These are phyloP conservation scores for Tolypocladium guangdongense DNA, from an alignment of 2,329 filamentous ascomycete species.

Conservation along the genomic window DNA sequence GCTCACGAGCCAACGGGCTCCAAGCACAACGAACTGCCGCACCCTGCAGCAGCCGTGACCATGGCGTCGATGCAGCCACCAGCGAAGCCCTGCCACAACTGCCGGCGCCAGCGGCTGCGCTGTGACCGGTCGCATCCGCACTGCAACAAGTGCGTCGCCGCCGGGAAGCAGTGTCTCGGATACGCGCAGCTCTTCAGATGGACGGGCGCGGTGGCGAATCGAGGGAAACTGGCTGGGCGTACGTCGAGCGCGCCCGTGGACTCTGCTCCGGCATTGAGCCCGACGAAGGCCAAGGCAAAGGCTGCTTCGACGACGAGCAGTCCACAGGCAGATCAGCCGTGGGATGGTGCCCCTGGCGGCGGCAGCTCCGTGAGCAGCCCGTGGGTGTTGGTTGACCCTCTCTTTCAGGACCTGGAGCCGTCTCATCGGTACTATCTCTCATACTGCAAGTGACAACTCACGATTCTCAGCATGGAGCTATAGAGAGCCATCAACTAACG, in stretches of 20 bases:
- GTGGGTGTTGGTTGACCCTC: conserved; percentile 30
- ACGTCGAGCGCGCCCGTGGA: conserved; percentile 23
- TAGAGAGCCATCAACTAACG: not conserved
- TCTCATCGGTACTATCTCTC: conserved; percentile 28
- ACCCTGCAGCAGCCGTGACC: not conserved
- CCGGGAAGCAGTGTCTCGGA: conserved; percentile 39
- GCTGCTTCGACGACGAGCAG: not conserved
- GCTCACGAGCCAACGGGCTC: conserved; percentile 5
- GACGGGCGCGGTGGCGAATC: conserved; percentile 35
- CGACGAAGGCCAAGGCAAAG: not conserved
- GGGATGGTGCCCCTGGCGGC: not conserved
- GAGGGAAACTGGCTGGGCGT: conserved; percentile 30
- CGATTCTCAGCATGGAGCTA: not conserved
- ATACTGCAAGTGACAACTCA: conserved; percentile 24
- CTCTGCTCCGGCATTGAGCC: not conserved
- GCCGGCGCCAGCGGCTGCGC: conserved; percentile 39
- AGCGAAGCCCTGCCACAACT: conserved; percentile 39
- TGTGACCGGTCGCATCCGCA: conserved; percentile 40
- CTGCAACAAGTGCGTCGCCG: conserved; percentile 38
- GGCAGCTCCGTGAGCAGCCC: conserved; percentile 13
- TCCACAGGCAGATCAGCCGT: not conserved
- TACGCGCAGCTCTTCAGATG: conserved; percentile 42
- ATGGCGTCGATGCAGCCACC: conserved; percentile 6
- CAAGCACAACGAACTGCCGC: conserved; percentile 4
- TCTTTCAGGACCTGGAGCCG: conserved; percentile 44